phyloP scores from a whole-genome alignment of 305 asterid species.

The Fraxinus platypoda region DNA sequence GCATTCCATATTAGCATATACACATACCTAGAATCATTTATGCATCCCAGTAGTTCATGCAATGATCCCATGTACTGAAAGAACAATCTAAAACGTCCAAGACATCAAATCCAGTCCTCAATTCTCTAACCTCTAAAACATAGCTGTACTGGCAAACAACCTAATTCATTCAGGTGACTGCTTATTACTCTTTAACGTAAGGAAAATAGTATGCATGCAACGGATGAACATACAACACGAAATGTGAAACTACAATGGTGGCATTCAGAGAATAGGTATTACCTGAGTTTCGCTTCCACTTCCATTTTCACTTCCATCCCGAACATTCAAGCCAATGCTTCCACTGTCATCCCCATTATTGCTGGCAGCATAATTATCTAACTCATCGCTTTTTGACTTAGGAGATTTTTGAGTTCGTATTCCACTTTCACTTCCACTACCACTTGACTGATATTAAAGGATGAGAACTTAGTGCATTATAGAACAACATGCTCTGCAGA shows the following conservation, averaged over 20 bases:
- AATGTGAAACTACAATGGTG: neutral
- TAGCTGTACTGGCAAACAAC: neutral
- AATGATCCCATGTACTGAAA: neutral
- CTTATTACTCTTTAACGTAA: neutral
- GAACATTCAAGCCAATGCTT: constrained; percentile 8
- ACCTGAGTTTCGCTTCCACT: constrained; percentile 8
- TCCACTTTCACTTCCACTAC: constrained; percentile 9
- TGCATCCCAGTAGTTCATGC: neutral
- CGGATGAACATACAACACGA: neutral
- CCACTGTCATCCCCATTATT: constrained; percentile 5
- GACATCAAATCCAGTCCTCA: neutral
- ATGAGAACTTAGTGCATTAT: neutral
- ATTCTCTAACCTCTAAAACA: neutral
- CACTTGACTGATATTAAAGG: constrained; percentile 9
- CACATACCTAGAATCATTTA: neutral
- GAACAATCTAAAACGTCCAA: neutral
- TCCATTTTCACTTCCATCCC: neutral
- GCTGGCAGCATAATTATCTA: constrained; percentile 8
- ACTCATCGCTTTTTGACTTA: neutral
- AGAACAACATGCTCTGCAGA: neutral
- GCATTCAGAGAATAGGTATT: neutral
- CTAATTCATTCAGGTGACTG: neutral
- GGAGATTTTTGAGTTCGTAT: constrained; percentile 9
- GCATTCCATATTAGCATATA: neutral
- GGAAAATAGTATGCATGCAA: neutral